Percentiles rank a stretch among this genome's conserved stretches.
Conservation (phyloP, 768 basidiomycete genomes). For the Phlebiopsis gigantea region DNA sequence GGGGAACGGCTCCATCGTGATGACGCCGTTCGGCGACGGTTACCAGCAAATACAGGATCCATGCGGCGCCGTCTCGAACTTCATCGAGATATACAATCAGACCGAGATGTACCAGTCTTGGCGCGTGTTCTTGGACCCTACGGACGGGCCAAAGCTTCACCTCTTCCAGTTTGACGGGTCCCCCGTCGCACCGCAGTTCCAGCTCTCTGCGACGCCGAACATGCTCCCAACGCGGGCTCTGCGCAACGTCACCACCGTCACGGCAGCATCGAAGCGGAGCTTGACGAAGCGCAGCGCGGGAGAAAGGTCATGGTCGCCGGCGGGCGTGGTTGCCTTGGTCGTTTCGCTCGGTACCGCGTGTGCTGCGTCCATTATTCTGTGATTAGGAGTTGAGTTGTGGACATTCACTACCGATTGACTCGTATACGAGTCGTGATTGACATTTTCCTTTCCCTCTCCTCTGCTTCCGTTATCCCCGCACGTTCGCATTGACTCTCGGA, state of each 20-base stretch:
- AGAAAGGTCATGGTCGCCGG: slow-evolving; percentile 13
- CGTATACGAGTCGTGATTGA: background rate
- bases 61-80: slow-evolving; percentile 83
- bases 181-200: slow-evolving; percentile 68
- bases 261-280: slow-evolving; percentile 4
- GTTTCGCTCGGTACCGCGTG: slow-evolving; percentile 10
- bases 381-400: background rate
- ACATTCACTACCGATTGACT: background rate
- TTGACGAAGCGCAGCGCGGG: slow-evolving; percentile 14
- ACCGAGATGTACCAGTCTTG: slow-evolving; percentile 63
- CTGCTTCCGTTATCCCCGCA: slow-evolving; percentile 4
- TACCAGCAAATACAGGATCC: slow-evolving; percentile 94
- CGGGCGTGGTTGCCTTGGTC: slow-evolving; percentile 5
- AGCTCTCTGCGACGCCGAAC: slow-evolving; percentile 63
- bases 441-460: background rate
- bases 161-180: slow-evolving; percentile 75
- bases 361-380: slow-evolving; percentile 11
- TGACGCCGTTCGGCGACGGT: slow-evolving; percentile 78
- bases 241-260: slow-evolving; percentile 42
- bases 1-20: slow-evolving; percentile 73
- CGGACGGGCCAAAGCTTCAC: slow-evolving; percentile 62
- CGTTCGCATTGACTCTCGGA: slow-evolving; percentile 8
- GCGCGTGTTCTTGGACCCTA: slow-evolving; percentile 68
- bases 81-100: slow-evolving; percentile 78
- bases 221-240: slow-evolving; percentile 78